These are phyloP conservation scores for Sarcodon sp. DNA, from an alignment of 768 basidiomycete genomes.

Conservation along the genomic window DNA sequence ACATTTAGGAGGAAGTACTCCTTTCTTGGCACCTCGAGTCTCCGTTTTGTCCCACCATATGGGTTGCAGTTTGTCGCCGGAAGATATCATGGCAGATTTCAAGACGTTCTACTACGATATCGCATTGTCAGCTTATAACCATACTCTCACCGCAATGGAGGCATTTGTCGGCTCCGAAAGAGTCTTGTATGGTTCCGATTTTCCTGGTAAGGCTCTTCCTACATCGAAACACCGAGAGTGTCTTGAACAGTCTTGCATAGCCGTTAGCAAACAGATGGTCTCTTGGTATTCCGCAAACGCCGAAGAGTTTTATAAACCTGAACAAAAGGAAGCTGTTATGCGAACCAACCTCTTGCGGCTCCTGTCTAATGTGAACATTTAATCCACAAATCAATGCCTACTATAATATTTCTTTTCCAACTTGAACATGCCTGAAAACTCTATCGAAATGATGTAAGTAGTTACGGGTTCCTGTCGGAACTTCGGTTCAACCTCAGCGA, in stretches of 20 bases:
- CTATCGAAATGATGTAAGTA: too few relatives aligned
- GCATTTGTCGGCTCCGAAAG: conserved; percentile 34
- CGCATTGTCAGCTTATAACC: conserved; percentile 46
- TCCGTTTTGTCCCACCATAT: conserved; percentile 57
- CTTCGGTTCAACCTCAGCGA: too few relatives aligned
- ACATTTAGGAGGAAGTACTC: conserved; percentile 62
- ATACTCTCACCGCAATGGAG: conserved; percentile 37
- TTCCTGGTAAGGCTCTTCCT: conserved; percentile 41
- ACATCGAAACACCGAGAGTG: neutral
- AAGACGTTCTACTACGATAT: conserved; percentile 64
- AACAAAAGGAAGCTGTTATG: conserved; percentile 30
- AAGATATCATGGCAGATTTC: conserved; percentile 60
- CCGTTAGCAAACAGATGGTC: conserved; percentile 41
- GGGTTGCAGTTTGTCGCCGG: conserved; percentile 50
- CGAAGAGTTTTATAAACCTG: conserved; percentile 28
- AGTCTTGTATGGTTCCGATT: conserved; percentile 65
- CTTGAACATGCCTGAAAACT: too few relatives aligned
- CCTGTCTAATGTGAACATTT: neutral
- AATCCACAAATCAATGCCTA: too few relatives aligned
- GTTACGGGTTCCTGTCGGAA: too few relatives aligned
- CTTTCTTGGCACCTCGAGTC: conserved; percentile 54
- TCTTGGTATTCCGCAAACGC: conserved; percentile 50
- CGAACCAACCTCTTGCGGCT: conserved; percentile 32
- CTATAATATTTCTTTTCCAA: too few relatives aligned
- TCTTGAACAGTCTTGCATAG: conserved; percentile 18